Base-by-base conservation (phyloP, 2,329 filamentous ascomycete species). In the Davidsoniella australis region DNA sequence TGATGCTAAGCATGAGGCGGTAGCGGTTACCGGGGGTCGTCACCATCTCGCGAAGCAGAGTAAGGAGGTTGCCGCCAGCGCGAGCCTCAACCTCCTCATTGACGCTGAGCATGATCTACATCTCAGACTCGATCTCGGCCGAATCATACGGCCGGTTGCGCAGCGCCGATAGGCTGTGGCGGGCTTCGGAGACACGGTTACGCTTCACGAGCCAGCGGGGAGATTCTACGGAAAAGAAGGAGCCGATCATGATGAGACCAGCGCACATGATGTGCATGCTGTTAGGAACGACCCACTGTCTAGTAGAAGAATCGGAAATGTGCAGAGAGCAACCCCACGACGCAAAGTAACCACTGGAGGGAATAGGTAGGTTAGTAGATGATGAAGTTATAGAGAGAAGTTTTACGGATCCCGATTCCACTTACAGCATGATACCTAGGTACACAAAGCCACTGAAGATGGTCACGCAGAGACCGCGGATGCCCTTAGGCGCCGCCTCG, bases 241-340 rank as follows among this genome's bases (percentile, higher is more conserved):
- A 82, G 12, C 87, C 68, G 50, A 76, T 57, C 58, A 84, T 73
- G 59, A 87, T 85, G 53, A 88, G 63, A 4, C 74, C 74, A 2
- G 82, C 78, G 58, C 88, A 86, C 58, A 86, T 86, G 61, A 89
- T 68, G 60, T 89, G 83, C 51, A 88, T 67, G 56, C 76, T 78
- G 40, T 81, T 85, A 0, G 84, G 83, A 0, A 85, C 73, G 41
- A 82, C 70, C 73, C 73, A 77, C 54, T 70, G 68, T 48, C 66
- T 65, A 50, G 67, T 63, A 2, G 64, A 67, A n/a, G 60, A 56
- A 45, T 68, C 65, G 20, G 64, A 61, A 18, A 78, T 63, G 59
- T 76, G 65, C 41, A 76, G 48, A 50, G 68, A 61, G 48, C 65
- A 68, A 51, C 78, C 78, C 59, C 79, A 82, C 61, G 79, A 82